Evolutionary conservation across 768 basidiomycete species (phyloP).

Genomic region (Coprinopsis sp.): DNA sequence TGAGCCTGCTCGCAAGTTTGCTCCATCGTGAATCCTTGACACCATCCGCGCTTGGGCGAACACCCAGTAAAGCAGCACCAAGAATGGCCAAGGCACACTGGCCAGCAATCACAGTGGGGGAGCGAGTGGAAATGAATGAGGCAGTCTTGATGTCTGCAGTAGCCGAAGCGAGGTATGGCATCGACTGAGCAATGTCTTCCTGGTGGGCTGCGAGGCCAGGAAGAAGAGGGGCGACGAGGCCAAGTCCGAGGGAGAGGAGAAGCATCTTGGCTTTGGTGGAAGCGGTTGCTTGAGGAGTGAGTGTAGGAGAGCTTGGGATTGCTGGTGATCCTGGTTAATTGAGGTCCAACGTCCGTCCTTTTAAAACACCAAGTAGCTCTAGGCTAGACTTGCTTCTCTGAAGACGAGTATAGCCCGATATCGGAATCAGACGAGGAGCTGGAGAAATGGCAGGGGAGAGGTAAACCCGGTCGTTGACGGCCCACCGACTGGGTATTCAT

Average conservation of each 20-base stretch:
- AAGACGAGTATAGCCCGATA: too few relatives aligned
- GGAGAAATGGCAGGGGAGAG: too few relatives aligned
- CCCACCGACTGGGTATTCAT: too few relatives aligned
- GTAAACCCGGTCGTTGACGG: too few relatives aligned
- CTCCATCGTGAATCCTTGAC: slow-evolving; percentile 3
- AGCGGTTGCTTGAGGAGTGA: background rate
- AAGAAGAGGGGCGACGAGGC: background rate
- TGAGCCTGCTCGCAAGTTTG: background rate
- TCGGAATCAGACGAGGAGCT: too few relatives aligned
- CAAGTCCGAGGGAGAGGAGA: slow-evolving; percentile 3
- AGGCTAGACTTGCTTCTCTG: background rate
- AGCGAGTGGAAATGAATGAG: slow-evolving; percentile 1
- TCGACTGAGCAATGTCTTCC: background rate
- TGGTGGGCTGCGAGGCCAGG: background rate
- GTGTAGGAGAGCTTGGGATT: background rate
- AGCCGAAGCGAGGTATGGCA: background rate
- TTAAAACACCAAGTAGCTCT: background rate
- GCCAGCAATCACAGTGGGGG: background rate
- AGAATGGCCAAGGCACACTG: slow-evolving; percentile 1
- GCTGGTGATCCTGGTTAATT: background rate
- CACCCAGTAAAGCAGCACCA: background rate
- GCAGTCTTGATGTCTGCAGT: background rate
- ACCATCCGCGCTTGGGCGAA: slow-evolving; percentile 2
- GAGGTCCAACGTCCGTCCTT: background rate
- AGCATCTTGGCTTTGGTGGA: background rate